Percentiles rank a stretch among this genome's conserved stretches.
Conservation (phyloP, 2,329 filamentous ascomycete genomes). For the Cladosporium phlei region DNA sequence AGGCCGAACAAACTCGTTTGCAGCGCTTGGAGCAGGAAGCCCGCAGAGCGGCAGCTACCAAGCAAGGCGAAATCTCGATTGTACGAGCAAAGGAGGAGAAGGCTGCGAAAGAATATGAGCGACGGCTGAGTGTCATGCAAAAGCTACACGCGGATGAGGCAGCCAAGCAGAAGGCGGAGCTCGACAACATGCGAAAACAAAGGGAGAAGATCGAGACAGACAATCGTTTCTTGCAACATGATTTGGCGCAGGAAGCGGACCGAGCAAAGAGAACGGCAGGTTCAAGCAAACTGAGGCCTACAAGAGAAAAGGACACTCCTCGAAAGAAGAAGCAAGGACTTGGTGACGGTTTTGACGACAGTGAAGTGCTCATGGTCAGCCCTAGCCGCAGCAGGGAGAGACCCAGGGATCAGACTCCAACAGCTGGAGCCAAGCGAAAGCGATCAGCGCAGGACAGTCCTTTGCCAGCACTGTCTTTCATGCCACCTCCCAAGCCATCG, state of each 20-base stretch:
- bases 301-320: constrained; percentile 24
- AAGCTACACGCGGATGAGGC: constrained; percentile 61
- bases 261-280: constrained; percentile 45
- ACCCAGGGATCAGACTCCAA: constrained; percentile 55
- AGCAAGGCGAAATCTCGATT: constrained; percentile 69
- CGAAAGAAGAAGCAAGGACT: constrained; percentile 23
- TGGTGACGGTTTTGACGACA: constrained; percentile 73
- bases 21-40: constrained; percentile 38
- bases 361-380: constrained; percentile 44
- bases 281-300: constrained; percentile 15
- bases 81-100: constrained; percentile 67
- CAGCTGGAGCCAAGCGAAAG: constrained; percentile 63
- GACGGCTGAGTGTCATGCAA: constrained; percentile 57
- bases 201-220: constrained; percentile 63
- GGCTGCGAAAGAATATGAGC: constrained; percentile 57
- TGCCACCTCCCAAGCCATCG: constrained; percentile 16
- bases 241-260: constrained; percentile 59
- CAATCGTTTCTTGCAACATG: constrained; percentile 67
- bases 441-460: constrained; percentile 62
- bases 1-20: constrained; percentile 39
- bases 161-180: constrained; percentile 58
- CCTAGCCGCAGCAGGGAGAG: constrained; percentile 39
- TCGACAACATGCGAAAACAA: constrained; percentile 61
- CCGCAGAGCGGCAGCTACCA: constrained; percentile 52
- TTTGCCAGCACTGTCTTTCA: constrained; percentile 44